Conservation (phyloP, 345 rosid species). For the Brassica nigra region DNA sequence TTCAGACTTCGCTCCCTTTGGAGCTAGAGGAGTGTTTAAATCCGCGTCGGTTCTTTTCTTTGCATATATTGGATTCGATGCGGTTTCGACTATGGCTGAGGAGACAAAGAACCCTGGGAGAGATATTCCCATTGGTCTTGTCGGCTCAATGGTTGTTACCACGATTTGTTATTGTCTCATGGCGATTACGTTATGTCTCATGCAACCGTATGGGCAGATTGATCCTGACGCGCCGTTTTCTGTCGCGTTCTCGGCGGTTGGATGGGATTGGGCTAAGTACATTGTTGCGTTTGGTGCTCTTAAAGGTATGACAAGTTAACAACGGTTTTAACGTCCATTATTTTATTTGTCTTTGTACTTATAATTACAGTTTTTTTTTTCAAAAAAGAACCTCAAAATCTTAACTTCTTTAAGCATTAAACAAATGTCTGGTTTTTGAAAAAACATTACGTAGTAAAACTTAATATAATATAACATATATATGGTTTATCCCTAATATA, state of each 20-base stretch:
- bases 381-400: background rate
- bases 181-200: conserved; percentile 58
- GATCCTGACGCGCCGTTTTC: conserved; percentile 71
- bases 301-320: conserved; percentile 53
- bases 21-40: conserved; percentile 60
- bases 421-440: background rate
- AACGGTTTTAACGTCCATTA: conserved; percentile 31
- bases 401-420: background rate
- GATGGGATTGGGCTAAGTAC: conserved; percentile 85
- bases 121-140: conserved; percentile 82
- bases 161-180: conserved; percentile 60
- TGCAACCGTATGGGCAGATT: conserved; percentile 54
- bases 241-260: conserved; percentile 64
- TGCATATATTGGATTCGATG: conserved; percentile 83
- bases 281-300: conserved; percentile 75
- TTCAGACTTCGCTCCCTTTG: conserved; percentile 49
- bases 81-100: conserved; percentile 89
- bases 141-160: conserved; percentile 72
- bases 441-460: background rate
- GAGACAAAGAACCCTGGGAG: conserved; percentile 78
- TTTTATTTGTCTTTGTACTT: background rate
- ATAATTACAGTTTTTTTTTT: background rate
- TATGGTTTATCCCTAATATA: no score
- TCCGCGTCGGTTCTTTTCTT: conserved; percentile 81
- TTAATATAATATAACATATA: no score